phyloP scores from a whole-genome alignment of 108 stramenopile species.

The Epithemia pelagica region DNA sequence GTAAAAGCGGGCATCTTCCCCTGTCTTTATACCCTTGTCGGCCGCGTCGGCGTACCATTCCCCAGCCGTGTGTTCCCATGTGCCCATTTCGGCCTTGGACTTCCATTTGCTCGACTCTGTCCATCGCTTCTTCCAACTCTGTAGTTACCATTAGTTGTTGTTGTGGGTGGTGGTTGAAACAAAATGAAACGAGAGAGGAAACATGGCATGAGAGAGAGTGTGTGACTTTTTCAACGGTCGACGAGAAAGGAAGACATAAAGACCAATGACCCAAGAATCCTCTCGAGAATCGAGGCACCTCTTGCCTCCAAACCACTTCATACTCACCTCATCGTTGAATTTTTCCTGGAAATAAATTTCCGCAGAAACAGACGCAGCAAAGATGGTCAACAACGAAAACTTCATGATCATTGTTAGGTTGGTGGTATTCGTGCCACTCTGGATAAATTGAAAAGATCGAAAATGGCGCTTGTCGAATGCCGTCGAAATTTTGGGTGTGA shows the following conservation, averaged over 20 bases:
- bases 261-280: too few species aligned
- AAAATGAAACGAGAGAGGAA: not conserved
- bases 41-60: conserved; percentile 80
- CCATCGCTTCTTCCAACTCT: conserved; percentile 88
- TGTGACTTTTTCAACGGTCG: conserved; percentile 1
- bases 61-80: conserved; percentile 93
- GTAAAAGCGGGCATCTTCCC: conserved; percentile 92
- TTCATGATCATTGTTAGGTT: conserved; percentile 53
- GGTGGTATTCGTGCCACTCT: too few species aligned
- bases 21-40: conserved; percentile 95
- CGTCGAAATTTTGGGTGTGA: too few species aligned
- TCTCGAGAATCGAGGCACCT: too few species aligned
- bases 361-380: conserved; percentile 40
- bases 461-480: too few species aligned
- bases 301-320: not conserved
- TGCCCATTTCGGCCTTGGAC: conserved; percentile 81
- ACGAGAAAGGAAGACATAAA: too few species aligned
- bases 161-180: not conserved
- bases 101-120: conserved; percentile 92
- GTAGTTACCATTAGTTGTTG: conserved; percentile 6
- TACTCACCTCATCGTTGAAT: conserved; percentile 85
- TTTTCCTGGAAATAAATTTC: conserved; percentile 79
- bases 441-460: too few species aligned
- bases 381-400: conserved; percentile 48
- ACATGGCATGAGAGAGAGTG: too few species aligned